Evolutionary conservation across 176 grass and related monocot species (phyloP).

Genomic region (Hordeum marinum): DNA sequence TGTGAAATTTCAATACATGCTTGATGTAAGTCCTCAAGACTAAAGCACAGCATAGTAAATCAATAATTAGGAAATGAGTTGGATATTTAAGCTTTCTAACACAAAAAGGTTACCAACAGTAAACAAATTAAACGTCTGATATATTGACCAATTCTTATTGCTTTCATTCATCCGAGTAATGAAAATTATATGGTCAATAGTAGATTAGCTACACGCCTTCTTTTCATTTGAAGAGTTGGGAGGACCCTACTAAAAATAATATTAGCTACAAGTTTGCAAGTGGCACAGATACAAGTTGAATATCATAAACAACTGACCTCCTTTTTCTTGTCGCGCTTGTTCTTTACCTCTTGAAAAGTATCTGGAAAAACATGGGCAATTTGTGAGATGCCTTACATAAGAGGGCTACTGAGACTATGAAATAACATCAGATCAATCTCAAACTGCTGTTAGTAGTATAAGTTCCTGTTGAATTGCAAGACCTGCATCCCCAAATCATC

Average conservation of each 20-base stretch:
- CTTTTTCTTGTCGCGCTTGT: slow-evolving; percentile 85
- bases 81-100: slow-evolving; percentile 10
- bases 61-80: slow-evolving; percentile 22
- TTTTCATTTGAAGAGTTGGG: neutral
- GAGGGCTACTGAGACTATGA: neutral
- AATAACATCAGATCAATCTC: neutral
- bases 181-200: slow-evolving; percentile 7
- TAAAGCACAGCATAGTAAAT: neutral
- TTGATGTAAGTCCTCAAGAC: slow-evolving; percentile 19
- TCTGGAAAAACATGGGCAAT: slow-evolving; percentile 39
- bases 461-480: slow-evolving; percentile 1
- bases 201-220: neutral
- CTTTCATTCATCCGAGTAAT: slow-evolving; percentile 13
- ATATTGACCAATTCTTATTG: neutral
- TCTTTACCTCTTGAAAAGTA: slow-evolving; percentile 84
- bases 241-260: neutral
- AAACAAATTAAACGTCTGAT: neutral
- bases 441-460: neutral
- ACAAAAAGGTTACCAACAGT: slow-evolving; percentile 4
- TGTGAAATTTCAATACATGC: slow-evolving; percentile 31
- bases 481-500: neutral
- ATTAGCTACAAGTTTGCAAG: neutral
- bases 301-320: slow-evolving; percentile 50
- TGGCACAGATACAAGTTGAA: slow-evolving; percentile 5
- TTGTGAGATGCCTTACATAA: slow-evolving; percentile 21